Conservation (phyloP, 2,329 filamentous ascomycete genomes). For the Pseudopithomyces maydicus region DNA sequence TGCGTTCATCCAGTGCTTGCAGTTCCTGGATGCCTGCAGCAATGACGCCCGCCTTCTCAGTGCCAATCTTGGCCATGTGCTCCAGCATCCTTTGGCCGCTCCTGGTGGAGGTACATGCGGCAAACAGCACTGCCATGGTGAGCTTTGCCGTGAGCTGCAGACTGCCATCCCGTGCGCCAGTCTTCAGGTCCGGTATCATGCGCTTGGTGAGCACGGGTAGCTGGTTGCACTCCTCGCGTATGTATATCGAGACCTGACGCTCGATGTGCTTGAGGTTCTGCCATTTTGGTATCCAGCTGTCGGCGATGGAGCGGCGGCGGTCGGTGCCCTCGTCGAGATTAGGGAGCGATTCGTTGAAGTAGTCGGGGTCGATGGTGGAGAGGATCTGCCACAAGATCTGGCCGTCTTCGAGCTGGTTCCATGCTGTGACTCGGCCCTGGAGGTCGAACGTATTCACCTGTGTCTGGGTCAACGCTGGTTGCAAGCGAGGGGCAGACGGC, state of each 20-base stretch:
- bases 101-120: slow-evolving; percentile 53
- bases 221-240: slow-evolving; percentile 52
- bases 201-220: slow-evolving; percentile 46
- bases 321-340: slow-evolving; percentile 48
- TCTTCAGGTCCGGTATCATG: slow-evolving; percentile 54
- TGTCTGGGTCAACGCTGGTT: not conserved
- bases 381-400: slow-evolving; percentile 55
- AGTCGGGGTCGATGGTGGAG: slow-evolving; percentile 52
- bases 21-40: slow-evolving; percentile 48
- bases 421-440: slow-evolving; percentile 41
- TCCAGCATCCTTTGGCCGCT: slow-evolving; percentile 55
- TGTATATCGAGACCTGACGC: slow-evolving; percentile 54
- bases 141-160: slow-evolving; percentile 49
- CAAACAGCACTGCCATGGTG: slow-evolving; percentile 55
- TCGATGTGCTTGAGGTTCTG: slow-evolving; percentile 59
- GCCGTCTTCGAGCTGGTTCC: slow-evolving; percentile 54
- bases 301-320: slow-evolving; percentile 41
- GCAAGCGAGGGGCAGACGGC: not conserved
- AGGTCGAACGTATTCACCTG: slow-evolving; percentile 53
- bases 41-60: slow-evolving; percentile 42
- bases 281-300: slow-evolving; percentile 58
- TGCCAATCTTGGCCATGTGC: slow-evolving; percentile 44
- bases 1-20: slow-evolving; percentile 40
- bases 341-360: slow-evolving; percentile 55
- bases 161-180: slow-evolving; percentile 52